Evolutionary conservation across 179 eudicot species (phyloP), one percentile per base, ranked within the genome.

Genomic region (Spinacia oleracea): DNA sequence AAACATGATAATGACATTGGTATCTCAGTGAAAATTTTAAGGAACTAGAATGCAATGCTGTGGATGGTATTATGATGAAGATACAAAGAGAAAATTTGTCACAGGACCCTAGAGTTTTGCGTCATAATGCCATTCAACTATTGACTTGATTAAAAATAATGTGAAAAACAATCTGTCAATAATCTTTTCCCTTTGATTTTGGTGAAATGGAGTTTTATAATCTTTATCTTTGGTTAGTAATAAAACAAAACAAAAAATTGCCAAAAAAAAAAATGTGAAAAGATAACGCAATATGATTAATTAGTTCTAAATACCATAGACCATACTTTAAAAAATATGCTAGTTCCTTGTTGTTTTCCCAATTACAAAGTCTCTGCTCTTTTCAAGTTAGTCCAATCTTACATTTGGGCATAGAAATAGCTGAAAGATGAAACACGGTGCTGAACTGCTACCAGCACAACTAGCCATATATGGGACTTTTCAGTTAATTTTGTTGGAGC

Each of bases 21-120:
- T 65, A 9, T 65, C 43, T 34, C 45, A 65, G 45, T 38, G 46
- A 20, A 60, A 38, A 7, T 21, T 35, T 38, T n/a, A 35, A 21
- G 16, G 48, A 67, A 38, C 71, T 67, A 38, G 29, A 67, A 38
- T n/a, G 48, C 48, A 21, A 38, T 67, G 71, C 70, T 65, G 45
- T 18, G 40, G 23, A 38, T n/a, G 35, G 46, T 27, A 35, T 35
- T 6, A 27, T 2, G 31, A 58, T 60, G 65, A 60, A 25, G 65
- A 27, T 60, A 27, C 65, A 60, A 60, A 11, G 34, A 60, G 16
- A 60, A 2, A 25, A 9, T 25, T 5, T 60, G 16, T 60, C 9
- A 18, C 35, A 10, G 65, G 70, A 66, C 38, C 70, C 70, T 58
- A 38, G 34, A 38, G 16, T 0, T 23, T 35, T 20, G 27, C 12